Conservation (phyloP, 768 basidiomycete genomes). For the Lentinula edodes region DNA sequence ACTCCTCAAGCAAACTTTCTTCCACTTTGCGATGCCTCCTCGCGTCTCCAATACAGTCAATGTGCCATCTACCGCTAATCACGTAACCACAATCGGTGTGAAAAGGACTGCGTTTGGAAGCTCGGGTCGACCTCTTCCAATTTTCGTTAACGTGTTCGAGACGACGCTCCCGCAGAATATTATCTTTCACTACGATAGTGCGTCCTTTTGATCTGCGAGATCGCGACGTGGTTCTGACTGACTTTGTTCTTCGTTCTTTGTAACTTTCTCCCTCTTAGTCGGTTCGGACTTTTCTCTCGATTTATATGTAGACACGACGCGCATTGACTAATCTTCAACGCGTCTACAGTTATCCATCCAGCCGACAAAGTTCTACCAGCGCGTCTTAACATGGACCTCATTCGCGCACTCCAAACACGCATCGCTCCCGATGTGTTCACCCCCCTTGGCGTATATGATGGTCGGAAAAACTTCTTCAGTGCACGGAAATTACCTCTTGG, state of each 20-base stretch:
- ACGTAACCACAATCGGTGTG: constrained; percentile 57
- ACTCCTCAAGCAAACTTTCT: neutral
- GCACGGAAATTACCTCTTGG: constrained; percentile 48
- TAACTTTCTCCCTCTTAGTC: constrained; percentile 22
- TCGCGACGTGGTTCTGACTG: neutral
- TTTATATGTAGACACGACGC: neutral
- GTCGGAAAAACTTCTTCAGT: constrained; percentile 59
- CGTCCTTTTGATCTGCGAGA: constrained; percentile 17
- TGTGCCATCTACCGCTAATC: constrained; percentile 15
- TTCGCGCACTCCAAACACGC: constrained; percentile 53
- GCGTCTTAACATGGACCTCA: constrained; percentile 64
- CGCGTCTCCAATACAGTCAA: constrained; percentile 19
- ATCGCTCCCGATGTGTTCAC: constrained; percentile 64
- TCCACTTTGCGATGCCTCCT: constrained; percentile 31
- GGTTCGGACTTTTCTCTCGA: constrained; percentile 27
- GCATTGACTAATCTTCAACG: neutral
- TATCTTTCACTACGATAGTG: constrained; percentile 80
- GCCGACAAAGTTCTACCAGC: constrained; percentile 67
- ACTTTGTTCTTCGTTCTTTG: neutral
- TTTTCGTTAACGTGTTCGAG: constrained; percentile 58
- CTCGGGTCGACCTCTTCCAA: constrained; percentile 36
- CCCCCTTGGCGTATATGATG: constrained; percentile 72
- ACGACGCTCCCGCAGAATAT: constrained; percentile 47
- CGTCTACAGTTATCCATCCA: constrained; percentile 50
- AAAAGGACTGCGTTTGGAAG: constrained; percentile 61